Conservation (phyloP, 2,329 filamentous ascomycete genomes). For the Colletotrichum trifolii region DNA sequence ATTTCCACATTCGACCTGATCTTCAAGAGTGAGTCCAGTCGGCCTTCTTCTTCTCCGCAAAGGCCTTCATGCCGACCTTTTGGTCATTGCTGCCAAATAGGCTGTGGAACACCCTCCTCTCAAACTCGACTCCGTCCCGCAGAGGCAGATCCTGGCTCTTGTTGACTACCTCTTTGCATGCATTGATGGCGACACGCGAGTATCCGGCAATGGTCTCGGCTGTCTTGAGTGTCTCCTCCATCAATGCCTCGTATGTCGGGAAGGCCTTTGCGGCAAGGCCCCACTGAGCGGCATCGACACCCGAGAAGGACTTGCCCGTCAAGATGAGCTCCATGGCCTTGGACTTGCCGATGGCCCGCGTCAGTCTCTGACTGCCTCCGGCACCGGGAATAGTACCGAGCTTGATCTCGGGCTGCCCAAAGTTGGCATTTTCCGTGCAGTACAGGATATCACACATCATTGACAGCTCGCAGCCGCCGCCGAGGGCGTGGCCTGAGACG, state of each 20-base stretch:
- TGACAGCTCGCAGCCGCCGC: constrained; percentile 94
- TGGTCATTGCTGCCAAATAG: constrained; percentile 96
- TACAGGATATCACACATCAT: constrained; percentile 98
- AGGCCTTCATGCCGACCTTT: constrained; percentile 96
- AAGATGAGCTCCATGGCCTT: constrained; percentile 93
- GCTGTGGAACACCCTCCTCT: constrained; percentile 91
- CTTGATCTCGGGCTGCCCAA: constrained; percentile 98
- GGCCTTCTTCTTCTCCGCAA: constrained; percentile 93
- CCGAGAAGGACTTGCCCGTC: constrained; percentile 85
- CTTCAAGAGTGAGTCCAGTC: constrained; percentile 85
- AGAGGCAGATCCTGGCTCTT: constrained; percentile 95
- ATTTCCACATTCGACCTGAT: background rate
- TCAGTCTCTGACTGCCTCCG: constrained; percentile 90
- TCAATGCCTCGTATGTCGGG: constrained; percentile 81
- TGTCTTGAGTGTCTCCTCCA: constrained; percentile 83
- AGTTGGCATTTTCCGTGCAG: constrained; percentile 85
- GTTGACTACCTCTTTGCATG: constrained; percentile 97
- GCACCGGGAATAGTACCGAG: constrained; percentile 92
- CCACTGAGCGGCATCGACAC: constrained; percentile 88
- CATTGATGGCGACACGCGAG: constrained; percentile 87
- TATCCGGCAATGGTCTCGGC: constrained; percentile 91
- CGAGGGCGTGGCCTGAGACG: constrained; percentile 93
- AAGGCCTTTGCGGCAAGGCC: constrained; percentile 88
- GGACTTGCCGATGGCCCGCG: constrained; percentile 83
- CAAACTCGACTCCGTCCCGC: constrained; percentile 92